Percentiles rank a stretch among this genome's conserved stretches.
Conservation (phyloP, 208 protist genomes). For the Tritrichomonas foetus region DNA sequence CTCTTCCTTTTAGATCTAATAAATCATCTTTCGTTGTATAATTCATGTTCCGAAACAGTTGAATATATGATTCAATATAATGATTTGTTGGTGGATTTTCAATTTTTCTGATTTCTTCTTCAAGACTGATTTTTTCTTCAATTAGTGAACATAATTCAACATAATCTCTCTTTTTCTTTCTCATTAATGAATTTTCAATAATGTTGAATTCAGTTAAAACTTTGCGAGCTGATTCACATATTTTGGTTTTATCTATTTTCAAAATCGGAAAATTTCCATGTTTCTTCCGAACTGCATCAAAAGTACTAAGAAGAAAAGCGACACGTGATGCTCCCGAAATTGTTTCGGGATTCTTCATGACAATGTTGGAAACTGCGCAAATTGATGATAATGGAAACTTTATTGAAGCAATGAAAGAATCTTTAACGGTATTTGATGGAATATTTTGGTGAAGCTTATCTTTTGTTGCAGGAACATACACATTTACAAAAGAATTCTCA, state of each 20-base stretch:
- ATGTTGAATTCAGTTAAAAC: neutral
- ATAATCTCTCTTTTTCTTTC: neutral
- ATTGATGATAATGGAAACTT: neutral
- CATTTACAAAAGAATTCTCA: neutral
- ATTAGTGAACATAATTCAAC: neutral
- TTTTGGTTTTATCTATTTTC: neutral
- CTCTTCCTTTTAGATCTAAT: neutral
- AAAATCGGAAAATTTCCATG: neutral
- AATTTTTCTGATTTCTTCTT: neutral
- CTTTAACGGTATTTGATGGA: neutral
- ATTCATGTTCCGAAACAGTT: neutral
- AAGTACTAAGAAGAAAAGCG: neutral
- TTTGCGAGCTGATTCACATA: neutral
- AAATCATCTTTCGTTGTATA: neutral
- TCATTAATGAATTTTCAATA: neutral
- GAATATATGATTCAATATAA: neutral
- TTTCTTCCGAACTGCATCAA: neutral
- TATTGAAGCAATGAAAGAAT: neutral
- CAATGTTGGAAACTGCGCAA: neutral
- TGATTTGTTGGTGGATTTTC: neutral
- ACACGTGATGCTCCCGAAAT: neutral
- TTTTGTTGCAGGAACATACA: neutral
- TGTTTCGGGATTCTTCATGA: neutral
- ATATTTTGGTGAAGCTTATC: neutral
- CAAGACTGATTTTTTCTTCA: neutral